These are phyloP conservation scores for Aspergillus bertholletiae DNA, from an alignment of 495 filamentous ascomycete genomes.

Conservation along the genomic window DNA sequence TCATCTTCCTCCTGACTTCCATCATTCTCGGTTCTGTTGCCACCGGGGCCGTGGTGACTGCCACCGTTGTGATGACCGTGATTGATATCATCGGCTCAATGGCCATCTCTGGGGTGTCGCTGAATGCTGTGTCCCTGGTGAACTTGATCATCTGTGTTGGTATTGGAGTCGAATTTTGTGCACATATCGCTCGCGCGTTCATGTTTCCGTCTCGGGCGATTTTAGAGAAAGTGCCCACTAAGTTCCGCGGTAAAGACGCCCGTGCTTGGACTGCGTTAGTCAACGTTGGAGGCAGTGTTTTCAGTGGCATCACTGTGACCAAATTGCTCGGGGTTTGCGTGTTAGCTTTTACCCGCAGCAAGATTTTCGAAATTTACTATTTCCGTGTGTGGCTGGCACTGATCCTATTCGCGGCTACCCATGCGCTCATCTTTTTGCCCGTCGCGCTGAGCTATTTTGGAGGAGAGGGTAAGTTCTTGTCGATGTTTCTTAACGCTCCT, in stretches of 20 bases:
- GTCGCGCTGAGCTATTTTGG: conserved; percentile 85
- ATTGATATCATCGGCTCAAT: conserved; percentile 94
- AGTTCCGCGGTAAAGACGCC: conserved; percentile 73
- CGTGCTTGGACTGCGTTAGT: conserved; percentile 88
- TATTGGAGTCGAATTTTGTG: conserved; percentile 95
- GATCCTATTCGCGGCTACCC: conserved; percentile 81
- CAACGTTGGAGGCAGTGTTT: conserved; percentile 90
- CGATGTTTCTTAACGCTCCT: no score
- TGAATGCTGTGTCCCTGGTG: conserved; percentile 95
- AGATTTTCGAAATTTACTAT: conserved; percentile 99
- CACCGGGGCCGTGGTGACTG: conserved; percentile 77
- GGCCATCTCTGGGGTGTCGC: conserved; percentile 82
- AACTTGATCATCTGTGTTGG: conserved; percentile 96
- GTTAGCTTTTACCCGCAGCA: conserved; percentile 89
- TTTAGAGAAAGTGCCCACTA: conserved; percentile 64
- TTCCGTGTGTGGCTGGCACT: conserved; percentile 94
- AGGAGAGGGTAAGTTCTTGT: conserved; percentile 59
- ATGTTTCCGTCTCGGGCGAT: conserved; percentile 80
- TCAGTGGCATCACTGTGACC: conserved; percentile 93
- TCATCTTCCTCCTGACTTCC: conserved; percentile 75
- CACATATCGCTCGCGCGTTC: conserved; percentile 93
- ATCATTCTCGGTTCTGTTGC: conserved; percentile 77
- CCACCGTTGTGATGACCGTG: conserved; percentile 87
- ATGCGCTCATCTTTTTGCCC: conserved; percentile 88
- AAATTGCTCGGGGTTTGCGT: conserved; percentile 92